Conservation (phyloP, 345 rosid species). For the Hibiscus mutabilis region DNA sequence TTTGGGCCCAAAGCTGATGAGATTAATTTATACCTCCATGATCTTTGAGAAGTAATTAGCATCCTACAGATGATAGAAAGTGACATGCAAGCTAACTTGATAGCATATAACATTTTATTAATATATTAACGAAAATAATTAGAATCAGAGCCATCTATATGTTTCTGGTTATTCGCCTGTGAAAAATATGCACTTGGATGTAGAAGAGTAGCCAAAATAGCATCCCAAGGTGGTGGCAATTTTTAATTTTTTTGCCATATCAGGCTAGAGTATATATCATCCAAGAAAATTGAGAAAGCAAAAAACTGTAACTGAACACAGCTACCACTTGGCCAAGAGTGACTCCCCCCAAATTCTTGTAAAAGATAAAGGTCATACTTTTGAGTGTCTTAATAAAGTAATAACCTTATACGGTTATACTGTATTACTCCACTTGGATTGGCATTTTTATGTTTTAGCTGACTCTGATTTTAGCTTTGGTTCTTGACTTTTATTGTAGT, state of each 20-base stretch:
- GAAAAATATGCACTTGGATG: background rate
- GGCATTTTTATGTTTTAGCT: background rate
- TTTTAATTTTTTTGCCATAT: background rate
- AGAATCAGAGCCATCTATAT: background rate
- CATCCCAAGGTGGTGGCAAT: background rate
- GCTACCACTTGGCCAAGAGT: background rate
- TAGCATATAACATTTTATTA: background rate
- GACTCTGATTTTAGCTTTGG: background rate
- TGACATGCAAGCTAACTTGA: background rate
- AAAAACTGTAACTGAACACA: background rate
- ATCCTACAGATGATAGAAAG: background rate
- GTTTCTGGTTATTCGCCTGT: background rate
- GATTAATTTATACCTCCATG: background rate
- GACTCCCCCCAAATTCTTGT: background rate
- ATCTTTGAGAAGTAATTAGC: background rate
- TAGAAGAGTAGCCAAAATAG: background rate
- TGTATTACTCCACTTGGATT: background rate
- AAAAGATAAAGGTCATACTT: background rate
- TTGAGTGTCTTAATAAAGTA: background rate
- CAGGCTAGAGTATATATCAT: background rate
- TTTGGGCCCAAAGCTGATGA: background rate
- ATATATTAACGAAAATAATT: background rate
- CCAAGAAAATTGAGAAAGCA: background rate
- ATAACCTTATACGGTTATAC: background rate
- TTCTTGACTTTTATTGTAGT: background rate